These are phyloP conservation scores for Gossypium thurberi DNA, from an alignment of 345 rosid species.

Conservation along the genomic window DNA sequence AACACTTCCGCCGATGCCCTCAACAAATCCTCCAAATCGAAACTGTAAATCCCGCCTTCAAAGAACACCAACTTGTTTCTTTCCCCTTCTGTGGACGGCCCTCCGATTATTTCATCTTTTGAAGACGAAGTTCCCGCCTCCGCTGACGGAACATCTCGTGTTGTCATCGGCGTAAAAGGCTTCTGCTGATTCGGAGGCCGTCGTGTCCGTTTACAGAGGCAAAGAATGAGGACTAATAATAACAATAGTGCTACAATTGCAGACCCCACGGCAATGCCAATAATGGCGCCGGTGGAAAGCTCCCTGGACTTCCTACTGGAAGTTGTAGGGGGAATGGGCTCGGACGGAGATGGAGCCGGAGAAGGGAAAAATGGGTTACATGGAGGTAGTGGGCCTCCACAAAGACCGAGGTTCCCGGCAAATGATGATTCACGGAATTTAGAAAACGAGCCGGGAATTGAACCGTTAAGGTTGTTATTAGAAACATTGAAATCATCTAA, in stretches of 20 bases:
- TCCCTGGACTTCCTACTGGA: conserved; percentile 35
- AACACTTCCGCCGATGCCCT: conserved; percentile 95
- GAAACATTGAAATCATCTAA: conserved; percentile 60
- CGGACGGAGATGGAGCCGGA: conserved; percentile 58
- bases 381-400: conserved; percentile 69
- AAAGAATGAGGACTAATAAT: conserved; percentile 44
- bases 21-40: conserved; percentile 84
- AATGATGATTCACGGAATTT: conserved; percentile 51
- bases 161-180: conserved; percentile 19
- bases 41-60: conserved; percentile 77
- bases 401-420: conserved; percentile 65
- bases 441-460: conserved; percentile 48
- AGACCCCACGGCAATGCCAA: conserved; percentile 53
- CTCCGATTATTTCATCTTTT: conserved; percentile 75
- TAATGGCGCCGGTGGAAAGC: conserved; percentile 58
- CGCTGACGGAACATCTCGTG: conserved; percentile 20
- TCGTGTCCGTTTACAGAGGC: conserved; percentile 37
- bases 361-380: conserved; percentile 71
- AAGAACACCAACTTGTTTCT: conserved; percentile 86
- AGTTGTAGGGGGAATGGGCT: conserved; percentile 12
- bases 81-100: conserved; percentile 51
- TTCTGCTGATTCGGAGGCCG: conserved; percentile 35
- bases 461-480: conserved; percentile 72
- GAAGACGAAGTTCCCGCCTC: conserved; percentile 76
- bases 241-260: conserved; percentile 33